Conservation (phyloP, 495 filamentous ascomycete species). For the Amphirosellinia nigrospora region DNA sequence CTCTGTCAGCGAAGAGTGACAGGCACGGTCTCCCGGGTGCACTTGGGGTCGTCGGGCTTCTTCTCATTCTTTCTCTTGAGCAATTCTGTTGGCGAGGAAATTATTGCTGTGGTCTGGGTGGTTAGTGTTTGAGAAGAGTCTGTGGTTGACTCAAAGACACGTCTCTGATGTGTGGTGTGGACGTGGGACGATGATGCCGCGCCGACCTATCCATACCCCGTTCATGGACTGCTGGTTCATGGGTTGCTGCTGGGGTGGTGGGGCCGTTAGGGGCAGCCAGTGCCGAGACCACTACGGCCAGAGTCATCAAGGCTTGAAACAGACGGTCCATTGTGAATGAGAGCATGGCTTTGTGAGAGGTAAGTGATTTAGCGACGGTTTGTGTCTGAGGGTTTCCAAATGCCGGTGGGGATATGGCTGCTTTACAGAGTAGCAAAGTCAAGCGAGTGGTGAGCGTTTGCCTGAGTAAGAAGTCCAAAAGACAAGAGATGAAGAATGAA, state of each 20-base stretch:
- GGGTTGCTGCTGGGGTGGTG: background rate
- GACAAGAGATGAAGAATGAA: background rate
- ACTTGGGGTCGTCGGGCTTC: background rate
- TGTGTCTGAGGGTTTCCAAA: background rate
- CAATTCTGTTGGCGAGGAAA: background rate
- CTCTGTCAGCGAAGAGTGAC: background rate
- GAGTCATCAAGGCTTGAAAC: constrained; percentile 1
- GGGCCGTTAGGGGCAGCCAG: constrained; percentile 15
- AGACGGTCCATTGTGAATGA: constrained; percentile 10
- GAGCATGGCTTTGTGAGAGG: background rate
- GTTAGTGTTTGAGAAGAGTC: background rate
- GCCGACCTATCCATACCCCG: background rate
- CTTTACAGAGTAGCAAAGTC: background rate
- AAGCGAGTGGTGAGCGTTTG: background rate
- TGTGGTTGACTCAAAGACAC: background rate
- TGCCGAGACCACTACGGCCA: constrained; percentile 15
- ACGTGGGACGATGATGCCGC: background rate
- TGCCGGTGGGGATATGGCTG: background rate
- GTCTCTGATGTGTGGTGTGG: background rate
- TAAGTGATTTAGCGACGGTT: background rate
- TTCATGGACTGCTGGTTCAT: background rate
- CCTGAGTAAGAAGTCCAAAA: constrained; percentile 2
- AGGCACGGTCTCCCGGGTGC: constrained; percentile 18
- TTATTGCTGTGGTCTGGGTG: too few species aligned
- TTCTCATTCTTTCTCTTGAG: background rate